Evolutionary conservation across 805 yeast genomes (phyloP).

Genomic region (Candida corydali): DNA sequence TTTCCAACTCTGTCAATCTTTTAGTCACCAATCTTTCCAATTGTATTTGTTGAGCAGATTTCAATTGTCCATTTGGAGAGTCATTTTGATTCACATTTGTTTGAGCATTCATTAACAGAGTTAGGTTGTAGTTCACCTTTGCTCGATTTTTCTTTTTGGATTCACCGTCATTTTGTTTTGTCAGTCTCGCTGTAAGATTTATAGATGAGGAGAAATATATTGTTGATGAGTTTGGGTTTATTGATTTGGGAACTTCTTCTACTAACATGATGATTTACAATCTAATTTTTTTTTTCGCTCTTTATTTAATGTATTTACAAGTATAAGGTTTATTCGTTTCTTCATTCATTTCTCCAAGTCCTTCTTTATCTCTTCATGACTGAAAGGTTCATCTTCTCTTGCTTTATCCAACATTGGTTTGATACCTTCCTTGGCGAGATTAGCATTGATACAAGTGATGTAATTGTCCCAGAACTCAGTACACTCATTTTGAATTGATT

Average conservation of each 20-base stretch:
- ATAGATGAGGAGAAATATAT: conserved; percentile 39
- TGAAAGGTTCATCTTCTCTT: conserved; percentile 81
- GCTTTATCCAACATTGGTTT: conserved; percentile 85
- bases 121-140: conserved; percentile 42
- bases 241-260: conserved; percentile 37
- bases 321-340: too few species aligned
- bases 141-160: conserved; percentile 30
- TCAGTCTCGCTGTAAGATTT: conserved; percentile 38
- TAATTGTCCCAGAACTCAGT: conserved; percentile 85
- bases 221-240: conserved; percentile 29
- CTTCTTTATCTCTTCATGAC: conserved; percentile 28
- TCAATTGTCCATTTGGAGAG: conserved; percentile 25
- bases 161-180: conserved; percentile 7
- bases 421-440: conserved; percentile 69
- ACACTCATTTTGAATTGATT: conserved; percentile 75
- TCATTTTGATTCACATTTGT: conserved; percentile 28
- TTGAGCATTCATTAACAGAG: conserved; percentile 39
- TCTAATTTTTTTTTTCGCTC: not conserved
- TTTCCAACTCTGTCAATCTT: conserved; percentile 31
- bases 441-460: conserved; percentile 77
- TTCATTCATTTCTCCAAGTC: conserved; percentile 7
- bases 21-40: conserved; percentile 36
- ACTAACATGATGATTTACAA: conserved; percentile 28
- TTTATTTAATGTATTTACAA: conserved; percentile 1
- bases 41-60: conserved; percentile 40